phyloP scores from a whole-genome alignment of 1,139 yeast species.

The Geotrichum klebahnii region DNA sequence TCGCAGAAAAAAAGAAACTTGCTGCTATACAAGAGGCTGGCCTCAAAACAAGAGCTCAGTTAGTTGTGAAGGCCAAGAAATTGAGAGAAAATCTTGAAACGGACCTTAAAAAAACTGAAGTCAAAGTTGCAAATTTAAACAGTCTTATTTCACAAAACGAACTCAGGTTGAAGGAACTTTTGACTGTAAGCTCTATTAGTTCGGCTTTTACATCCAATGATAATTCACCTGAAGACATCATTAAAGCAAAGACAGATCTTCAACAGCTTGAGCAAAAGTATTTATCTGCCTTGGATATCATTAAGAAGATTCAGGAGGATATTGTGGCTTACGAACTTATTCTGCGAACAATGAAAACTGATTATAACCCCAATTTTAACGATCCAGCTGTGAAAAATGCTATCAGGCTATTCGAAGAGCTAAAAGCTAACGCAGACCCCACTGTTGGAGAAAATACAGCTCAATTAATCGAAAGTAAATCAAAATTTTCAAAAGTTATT shows the following conservation, averaged over 20 bases:
- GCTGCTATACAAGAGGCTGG: conserved; percentile 21
- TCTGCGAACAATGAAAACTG: conserved; percentile 47
- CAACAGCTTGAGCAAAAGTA: conserved; percentile 32
- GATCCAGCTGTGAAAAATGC: conserved; percentile 82
- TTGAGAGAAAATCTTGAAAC: conserved; percentile 7
- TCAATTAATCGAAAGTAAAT: not conserved
- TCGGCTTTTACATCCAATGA: not conserved
- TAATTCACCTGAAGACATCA: conserved; percentile 21
- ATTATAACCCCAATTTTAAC: conserved; percentile 85
- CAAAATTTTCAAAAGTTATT: not conserved
- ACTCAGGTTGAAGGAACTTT: not conserved
- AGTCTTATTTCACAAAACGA: not conserved
- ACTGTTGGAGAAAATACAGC: not conserved
- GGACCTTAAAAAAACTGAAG: conserved; percentile 16
- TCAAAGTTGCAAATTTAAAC: not conserved
- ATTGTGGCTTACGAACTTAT: conserved; percentile 43
- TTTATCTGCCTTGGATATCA: conserved; percentile 36
- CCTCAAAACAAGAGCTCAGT: conserved; percentile 22
- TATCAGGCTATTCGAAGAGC: conserved; percentile 52
- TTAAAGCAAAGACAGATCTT: conserved; percentile 31
- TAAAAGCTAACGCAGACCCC: conserved; percentile 23
- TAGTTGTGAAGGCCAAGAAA: conserved; percentile 22
- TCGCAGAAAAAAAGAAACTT: conserved; percentile 28
- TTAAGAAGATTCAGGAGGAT: conserved; percentile 15
- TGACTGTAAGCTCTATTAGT: not conserved